A percentile compares a stretch with the other conserved stretches of the same genome.
Conservation (phyloP, 306 rosid species). For the Inga laurina region DNA sequence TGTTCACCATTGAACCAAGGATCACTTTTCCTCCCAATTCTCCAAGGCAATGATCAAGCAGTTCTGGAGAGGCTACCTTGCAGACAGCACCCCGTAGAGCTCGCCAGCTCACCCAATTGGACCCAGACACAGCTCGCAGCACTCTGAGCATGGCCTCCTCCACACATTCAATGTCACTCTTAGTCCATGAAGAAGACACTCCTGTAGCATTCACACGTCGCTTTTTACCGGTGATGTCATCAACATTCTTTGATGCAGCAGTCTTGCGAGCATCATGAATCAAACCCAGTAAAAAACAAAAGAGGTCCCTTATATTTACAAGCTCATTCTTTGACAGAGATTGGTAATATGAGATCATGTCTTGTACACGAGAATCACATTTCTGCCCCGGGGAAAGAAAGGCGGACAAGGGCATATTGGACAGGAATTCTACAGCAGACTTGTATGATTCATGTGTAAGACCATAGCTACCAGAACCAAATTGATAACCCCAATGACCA, state of each 20-base stretch:
- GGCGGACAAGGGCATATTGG: constrained; percentile 68
- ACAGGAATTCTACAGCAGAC: constrained; percentile 68
- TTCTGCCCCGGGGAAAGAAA: constrained; percentile 50
- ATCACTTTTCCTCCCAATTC: constrained; percentile 83
- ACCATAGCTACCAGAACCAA: constrained; percentile 95
- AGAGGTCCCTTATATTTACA: constrained; percentile 73
- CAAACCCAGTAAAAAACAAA: constrained; percentile 68
- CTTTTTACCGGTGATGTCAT: constrained; percentile 54
- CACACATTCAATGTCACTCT: constrained; percentile 62
- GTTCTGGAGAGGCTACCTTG: constrained; percentile 78
- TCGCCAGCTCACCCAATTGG: constrained; percentile 83
- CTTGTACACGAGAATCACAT: constrained; percentile 53
- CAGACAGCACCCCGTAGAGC: constrained; percentile 84
- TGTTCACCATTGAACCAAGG: constrained; percentile 63
- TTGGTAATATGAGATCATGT: constrained; percentile 66
- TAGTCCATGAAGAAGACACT: constrained; percentile 61
- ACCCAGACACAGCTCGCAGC: constrained; percentile 87
- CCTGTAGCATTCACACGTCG: constrained; percentile 46
- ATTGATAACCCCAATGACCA: constrained; percentile 93
- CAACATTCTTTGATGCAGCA: constrained; percentile 42
- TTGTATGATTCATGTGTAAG: constrained; percentile 70
- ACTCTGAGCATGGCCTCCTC: constrained; percentile 87
- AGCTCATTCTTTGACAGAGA: constrained; percentile 67
- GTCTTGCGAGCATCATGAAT: constrained; percentile 59
- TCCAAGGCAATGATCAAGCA: constrained; percentile 79